phyloP scores from a whole-genome alignment of 1,139 yeast species.

The Candida albicans region DNA sequence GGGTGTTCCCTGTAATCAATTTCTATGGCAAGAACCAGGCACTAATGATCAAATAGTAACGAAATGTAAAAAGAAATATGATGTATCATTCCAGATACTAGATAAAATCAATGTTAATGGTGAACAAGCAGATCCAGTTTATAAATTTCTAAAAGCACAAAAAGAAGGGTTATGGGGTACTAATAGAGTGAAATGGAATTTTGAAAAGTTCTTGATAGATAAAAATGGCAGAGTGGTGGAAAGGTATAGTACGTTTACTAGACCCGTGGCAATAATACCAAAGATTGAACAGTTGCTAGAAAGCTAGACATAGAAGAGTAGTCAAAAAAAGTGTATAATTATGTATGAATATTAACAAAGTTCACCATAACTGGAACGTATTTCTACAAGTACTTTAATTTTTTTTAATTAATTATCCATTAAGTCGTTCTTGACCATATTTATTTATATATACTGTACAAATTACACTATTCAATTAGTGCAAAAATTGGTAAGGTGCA shows the following conservation, averaged over 20 bases:
- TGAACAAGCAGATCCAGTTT: constrained; percentile 74
- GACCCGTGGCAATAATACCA: constrained; percentile 37
- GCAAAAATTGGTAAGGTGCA: constrained; percentile 8
- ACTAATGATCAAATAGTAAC: constrained; percentile 37
- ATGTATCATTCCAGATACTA: constrained; percentile 84
- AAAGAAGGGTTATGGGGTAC: constrained; percentile 46
- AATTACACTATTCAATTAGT: constrained; percentile 4
- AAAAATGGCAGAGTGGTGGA: constrained; percentile 47
- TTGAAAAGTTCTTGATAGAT: constrained; percentile 49
- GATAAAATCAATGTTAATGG: constrained; percentile 91
- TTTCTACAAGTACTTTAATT: neutral
- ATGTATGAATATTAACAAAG: neutral
- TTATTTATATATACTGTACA: constrained; percentile 3
- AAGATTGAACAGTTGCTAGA: constrained; percentile 43
- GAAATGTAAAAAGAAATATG: constrained; percentile 41
- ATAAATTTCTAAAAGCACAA: constrained; percentile 63
- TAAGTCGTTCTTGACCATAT: constrained; percentile 2
- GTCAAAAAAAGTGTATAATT: too few species aligned
- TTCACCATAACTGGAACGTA: neutral
- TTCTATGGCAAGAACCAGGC: constrained; percentile 52
- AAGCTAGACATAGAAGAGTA: constrained; percentile 1
- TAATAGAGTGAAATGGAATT: constrained; percentile 51
- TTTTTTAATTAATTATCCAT: neutral
- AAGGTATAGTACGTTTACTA: constrained; percentile 43
- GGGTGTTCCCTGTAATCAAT: constrained; percentile 89